Base-by-base conservation (phyloP, 768 basidiomycete genomes). In the Rhodosporidiobolus odoratus region DNA sequence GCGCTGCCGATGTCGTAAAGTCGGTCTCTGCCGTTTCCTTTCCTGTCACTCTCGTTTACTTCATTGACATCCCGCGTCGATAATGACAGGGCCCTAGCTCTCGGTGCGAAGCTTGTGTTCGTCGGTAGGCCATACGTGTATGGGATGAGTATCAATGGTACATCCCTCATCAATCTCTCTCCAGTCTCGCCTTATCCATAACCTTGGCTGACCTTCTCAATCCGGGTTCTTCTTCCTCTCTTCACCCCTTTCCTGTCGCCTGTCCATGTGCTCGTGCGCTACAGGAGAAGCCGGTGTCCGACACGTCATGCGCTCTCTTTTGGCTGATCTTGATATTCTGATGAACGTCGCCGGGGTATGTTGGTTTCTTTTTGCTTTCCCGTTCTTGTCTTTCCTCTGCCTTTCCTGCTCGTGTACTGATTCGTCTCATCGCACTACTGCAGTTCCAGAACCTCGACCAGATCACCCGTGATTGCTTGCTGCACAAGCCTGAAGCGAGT, bases 91-190 rank as follows among this genome's bases (percentile, higher is more conserved):
- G 92, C 92, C 0, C 80, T 93, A 37, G 91, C 91, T 2, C 82
- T 94, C 0, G 91, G 92, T 50, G 92, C 92, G 13, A 88, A 93
- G 74, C 90, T 82, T 13, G 86, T 93, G 23, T 78, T 92, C 27
- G 80, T 85, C 57, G 85, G 85, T 10, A 77, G 82, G 86, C 69
- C 73, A 8, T 78, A 56, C 41, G 63, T 70, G 25, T 70, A 70
- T 35, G 68, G 50, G 1, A 56, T 70, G 58, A 41, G 38, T 38
- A 66, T 69, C 38, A 66, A 52, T 32, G 67, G 65, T 16, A 53
- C 56, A 43, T 38, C 57, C 32, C 58, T 45, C 41, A 25, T 45
- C 12, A n/a, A n/a, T n/a, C n/a, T 45, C 43, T 45, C 43, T 45
- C 43, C 43, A 13, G 43, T 23, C 43, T 45, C 13, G 13, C 43